Evolutionary conservation across 1,284 basidiomycete species (phyloP).

Genomic region (Papiliotrema laurentii): DNA sequence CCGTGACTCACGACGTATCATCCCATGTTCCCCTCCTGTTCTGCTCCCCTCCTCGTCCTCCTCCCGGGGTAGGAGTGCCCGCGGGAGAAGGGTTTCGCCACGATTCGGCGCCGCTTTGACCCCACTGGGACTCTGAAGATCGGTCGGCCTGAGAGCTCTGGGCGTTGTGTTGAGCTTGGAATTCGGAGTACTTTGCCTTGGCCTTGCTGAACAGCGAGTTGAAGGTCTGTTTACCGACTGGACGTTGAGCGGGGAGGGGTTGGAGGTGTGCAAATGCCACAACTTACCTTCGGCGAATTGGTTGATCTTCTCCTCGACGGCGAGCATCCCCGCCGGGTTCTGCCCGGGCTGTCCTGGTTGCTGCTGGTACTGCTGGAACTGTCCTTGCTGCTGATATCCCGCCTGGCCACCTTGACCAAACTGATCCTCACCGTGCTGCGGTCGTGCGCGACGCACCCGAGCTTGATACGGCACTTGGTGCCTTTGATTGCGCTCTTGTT

Average conservation of each 20-base stretch:
- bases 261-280: neutral
- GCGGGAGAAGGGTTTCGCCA: neutral
- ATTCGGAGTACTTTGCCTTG: constrained; percentile 39
- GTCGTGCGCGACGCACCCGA: constrained; percentile 29
- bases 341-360: constrained; percentile 9
- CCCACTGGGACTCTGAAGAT: constrained; percentile 10
- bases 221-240: constrained; percentile 43
- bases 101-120: neutral
- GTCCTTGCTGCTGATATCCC: neutral
- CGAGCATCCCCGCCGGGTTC: constrained; percentile 33
- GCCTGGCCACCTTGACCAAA: neutral
- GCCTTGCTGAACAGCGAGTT: constrained; percentile 35
- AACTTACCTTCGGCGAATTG: constrained; percentile 41
- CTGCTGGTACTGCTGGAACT: constrained; percentile 1
- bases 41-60: constrained; percentile 28
- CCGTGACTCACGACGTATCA: constrained; percentile 23
- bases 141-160: constrained; percentile 4
- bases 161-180: constrained; percentile 17
- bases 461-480: constrained; percentile 41
- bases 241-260: too few relatives aligned
- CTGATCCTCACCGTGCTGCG: constrained; percentile 6
- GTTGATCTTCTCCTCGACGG: constrained; percentile 42
- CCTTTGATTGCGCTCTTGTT: constrained; percentile 1
- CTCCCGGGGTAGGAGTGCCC: constrained; percentile 16
- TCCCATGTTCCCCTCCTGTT: constrained; percentile 27